Base-by-base conservation (phyloP, 805 yeast genomes). In the Wickerhamiella allomyrinae region DNA sequence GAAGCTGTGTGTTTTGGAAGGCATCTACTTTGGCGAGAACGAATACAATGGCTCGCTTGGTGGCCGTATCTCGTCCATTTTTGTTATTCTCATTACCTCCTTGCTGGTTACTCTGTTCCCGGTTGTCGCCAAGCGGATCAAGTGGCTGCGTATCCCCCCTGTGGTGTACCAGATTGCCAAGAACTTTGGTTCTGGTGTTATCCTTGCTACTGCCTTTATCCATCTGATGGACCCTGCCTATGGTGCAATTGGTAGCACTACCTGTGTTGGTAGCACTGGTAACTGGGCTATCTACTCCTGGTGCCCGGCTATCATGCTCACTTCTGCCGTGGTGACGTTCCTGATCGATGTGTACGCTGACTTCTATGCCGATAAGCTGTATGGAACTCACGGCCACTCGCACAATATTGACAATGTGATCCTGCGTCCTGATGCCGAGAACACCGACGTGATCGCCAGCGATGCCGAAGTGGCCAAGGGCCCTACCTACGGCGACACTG, bases 151-250 rank as follows among this genome's bases (percentile, higher is more conserved):
- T 10, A 46, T 61, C 34, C 66, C 61, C 8, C 49, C 46, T 13
- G 36, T 42, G 21, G 56, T 49, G 57, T 73, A 57, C 43, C 21
- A 49, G 14, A 45, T 57, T 29, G 61, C 61, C 20, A 46, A 58
- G 15, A 72, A 67, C 62, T 78, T 78, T 52, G 89, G 89, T 51
- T 70, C 84, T 4, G 89, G 89, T 41, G 87, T 79, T 37, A 79
- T 79, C 50, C 65, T 79, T 3, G 80, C 87, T 9, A 79, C 89
- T 7, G 83, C 85, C 0, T 80, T 77, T 51, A 70, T 79, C 45
- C 89, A 79, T 60, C 58, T 78, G 43, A 61, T 78, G 48, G 64
- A 60, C 38, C 65, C 65, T 1, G 62, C 65, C 3, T 61, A 61
- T 45, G 44, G 47, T 4, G 57, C 46, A 20, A 60, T 60, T 39